Conservation (phyloP, 2,329 filamentous ascomycete species). For the Claviceps digitariae region DNA sequence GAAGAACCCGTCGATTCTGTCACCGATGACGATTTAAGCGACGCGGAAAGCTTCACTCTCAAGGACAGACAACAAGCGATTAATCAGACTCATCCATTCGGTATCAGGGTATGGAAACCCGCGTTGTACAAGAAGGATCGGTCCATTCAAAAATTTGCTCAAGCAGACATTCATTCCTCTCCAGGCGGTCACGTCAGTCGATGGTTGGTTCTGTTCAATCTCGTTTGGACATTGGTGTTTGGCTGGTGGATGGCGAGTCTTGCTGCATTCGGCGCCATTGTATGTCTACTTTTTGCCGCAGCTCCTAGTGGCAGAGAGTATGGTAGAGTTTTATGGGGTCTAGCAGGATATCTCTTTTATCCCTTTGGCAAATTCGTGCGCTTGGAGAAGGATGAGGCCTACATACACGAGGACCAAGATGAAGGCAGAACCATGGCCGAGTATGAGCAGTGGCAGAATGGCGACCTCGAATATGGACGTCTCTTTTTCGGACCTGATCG, state of each 20-base stretch:
- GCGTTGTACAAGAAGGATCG: conserved; percentile 95
- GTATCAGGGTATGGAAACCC: conserved; percentile 97
- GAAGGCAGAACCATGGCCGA: conserved; percentile 96
- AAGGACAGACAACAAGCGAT: conserved; percentile 96
- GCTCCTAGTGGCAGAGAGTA: conserved; percentile 74
- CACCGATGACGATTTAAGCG: conserved; percentile 63
- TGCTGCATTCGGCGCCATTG: conserved; percentile 57
- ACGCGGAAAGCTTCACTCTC: conserved; percentile 93
- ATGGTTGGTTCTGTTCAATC: conserved; percentile 79
- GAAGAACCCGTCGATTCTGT: conserved; percentile 44
- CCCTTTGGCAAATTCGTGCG: conserved; percentile 95
- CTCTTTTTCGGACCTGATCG: conserved; percentile 85
- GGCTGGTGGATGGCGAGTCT: conserved; percentile 90
- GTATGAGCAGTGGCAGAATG: conserved; percentile 98
- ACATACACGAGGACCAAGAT: conserved; percentile 85
- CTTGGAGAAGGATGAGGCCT: conserved; percentile 85
- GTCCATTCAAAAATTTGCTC: conserved; percentile 90
- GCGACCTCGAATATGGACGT: conserved; percentile 87
- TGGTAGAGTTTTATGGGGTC: conserved; percentile 68
- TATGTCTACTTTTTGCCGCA: conserved; percentile 70
- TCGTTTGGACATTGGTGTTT: conserved; percentile 81
- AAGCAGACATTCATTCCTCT: conserved; percentile 91
- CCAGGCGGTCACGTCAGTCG: conserved; percentile 75
- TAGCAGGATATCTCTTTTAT: conserved; percentile 81
- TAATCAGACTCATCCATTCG: conserved; percentile 97